Conservation (phyloP, 352 stramenopile species). For the Phytophthora capsici region DNA sequence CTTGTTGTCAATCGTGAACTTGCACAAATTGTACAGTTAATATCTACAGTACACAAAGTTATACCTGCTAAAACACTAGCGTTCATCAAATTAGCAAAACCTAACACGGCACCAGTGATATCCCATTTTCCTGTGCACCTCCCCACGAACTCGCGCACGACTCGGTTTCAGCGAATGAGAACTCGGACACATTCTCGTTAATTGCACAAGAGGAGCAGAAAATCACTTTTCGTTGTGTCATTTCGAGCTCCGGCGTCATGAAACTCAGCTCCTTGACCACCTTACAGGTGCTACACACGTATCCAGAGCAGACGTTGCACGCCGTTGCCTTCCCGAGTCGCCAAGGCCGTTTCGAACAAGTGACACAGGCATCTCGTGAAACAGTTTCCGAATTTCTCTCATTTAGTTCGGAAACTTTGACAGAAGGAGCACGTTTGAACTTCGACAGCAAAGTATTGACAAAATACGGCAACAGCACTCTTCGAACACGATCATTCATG, state of each 20-base stretch:
- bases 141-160: slow-evolving; percentile 3
- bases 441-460: slow-evolving; percentile 32
- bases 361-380: slow-evolving; percentile 6
- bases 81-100: no score
- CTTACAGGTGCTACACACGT: slow-evolving; percentile 35
- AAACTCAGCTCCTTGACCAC: slow-evolving; percentile 36
- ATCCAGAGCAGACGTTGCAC: slow-evolving; percentile 36
- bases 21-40: no score
- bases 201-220: slow-evolving; percentile 39
- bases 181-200: slow-evolving; percentile 5
- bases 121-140: neutral
- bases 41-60: no score
- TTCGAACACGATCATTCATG: slow-evolving; percentile 4
- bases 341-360: slow-evolving; percentile 13
- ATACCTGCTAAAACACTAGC: neutral
- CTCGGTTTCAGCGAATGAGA: slow-evolving; percentile 1
- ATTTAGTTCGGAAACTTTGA: neutral
- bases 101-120: no score
- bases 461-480: slow-evolving; percentile 24
- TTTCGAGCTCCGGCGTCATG: slow-evolving; percentile 34
- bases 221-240: slow-evolving; percentile 42
- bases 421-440: slow-evolving; percentile 15
- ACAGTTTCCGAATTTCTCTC: no score
- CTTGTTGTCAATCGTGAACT: neutral
- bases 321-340: slow-evolving; percentile 8